Evolutionary conservation across 2,329 filamentous ascomycete species (phyloP).

Genomic region (Penicillium vulpinum): DNA sequence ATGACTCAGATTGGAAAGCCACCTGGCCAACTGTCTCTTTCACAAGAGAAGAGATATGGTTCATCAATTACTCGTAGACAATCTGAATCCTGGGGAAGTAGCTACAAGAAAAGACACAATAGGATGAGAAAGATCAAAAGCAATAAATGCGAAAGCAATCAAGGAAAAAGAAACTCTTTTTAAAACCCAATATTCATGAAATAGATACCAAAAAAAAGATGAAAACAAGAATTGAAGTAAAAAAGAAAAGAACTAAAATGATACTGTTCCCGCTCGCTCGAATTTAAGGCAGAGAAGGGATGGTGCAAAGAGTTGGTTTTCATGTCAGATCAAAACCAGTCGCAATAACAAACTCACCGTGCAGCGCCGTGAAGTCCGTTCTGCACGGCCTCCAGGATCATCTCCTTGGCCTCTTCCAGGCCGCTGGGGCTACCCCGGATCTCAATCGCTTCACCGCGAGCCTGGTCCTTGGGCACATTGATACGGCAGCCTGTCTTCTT

Average conservation of each 20-base stretch:
- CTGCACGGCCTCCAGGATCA: conserved; percentile 81
- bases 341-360: conserved; percentile 13
- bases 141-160: background rate
- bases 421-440: conserved; percentile 77
- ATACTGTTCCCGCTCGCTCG: conserved; percentile 16
- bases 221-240: conserved; percentile 15
- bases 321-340: conserved; percentile 3
- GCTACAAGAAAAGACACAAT: background rate
- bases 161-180: conserved; percentile 19
- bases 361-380: conserved; percentile 32
- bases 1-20: background rate
- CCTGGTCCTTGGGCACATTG: conserved; percentile 82
- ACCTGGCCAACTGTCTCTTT: background rate
- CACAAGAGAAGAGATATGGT: background rate
- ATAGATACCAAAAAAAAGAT: conserved; percentile 13
- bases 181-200: conserved; percentile 19
- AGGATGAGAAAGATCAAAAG: background rate
- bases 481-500: conserved; percentile 92
- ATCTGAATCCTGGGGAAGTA: background rate
- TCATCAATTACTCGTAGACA: background rate
- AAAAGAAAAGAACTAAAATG: conserved; percentile 14
- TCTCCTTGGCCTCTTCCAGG: conserved; percentile 80
- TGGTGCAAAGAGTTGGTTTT: conserved; percentile 16
- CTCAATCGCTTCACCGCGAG: conserved; percentile 78
- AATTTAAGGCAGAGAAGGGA: conserved; percentile 5